Base-by-base conservation (phyloP, 2,329 filamentous ascomycete genomes). In the Alternaria sp. region DNA sequence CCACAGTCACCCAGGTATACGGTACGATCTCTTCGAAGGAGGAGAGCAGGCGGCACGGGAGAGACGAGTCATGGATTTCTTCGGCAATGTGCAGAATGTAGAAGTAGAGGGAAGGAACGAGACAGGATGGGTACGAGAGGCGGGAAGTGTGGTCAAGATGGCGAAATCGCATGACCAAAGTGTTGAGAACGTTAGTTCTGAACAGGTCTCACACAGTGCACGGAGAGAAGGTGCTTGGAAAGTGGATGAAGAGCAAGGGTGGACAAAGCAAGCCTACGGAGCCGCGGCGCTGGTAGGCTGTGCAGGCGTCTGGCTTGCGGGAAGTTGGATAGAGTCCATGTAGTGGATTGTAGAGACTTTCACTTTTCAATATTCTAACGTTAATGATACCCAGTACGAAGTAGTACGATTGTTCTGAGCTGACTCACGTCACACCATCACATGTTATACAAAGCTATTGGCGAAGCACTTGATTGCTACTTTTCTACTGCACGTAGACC, bases 81-180 rank as follows among this genome's bases (percentile, higher is more conserved):
- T 99, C 66, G 95, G 95, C 25, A 99, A 98, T 76, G 93, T 98
- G 14, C 95, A 99, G 78, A 97, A 94, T 69, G 94, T 99, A 4
- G 95, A 98, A 80, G 88, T 98, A 4, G 92, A 95, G 38, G 77
- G 74, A 34, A 78, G 72, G 74, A 79, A 80, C 36, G 77, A 79
- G 48, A 80, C 79, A 16, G 74, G 79, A 22, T 82, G 87, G 79
- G 82, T 82, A 63, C 90, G 94, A 68, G 93, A 97, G 71, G 81
- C 91, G 34, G 87, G 89, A n/a, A 85, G 97, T 49, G 91, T 87
- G 32, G 79, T 92, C 86, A 72, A 84, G 81, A 73, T 79, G 32
- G 77, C 77, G 81, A 83, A 75, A 59, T 60, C 72, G 22, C 73
- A 79, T 55, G 78, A 80, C 54, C 73, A 75, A 59, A 73, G 65